Percentiles rank a stretch among this genome's conserved stretches.
These are phyloP conservation scores for Cutaneotrichosporon sp. DNA, from an alignment of 1,284 basidiomycete genomes.

Conservation along the genomic window DNA sequence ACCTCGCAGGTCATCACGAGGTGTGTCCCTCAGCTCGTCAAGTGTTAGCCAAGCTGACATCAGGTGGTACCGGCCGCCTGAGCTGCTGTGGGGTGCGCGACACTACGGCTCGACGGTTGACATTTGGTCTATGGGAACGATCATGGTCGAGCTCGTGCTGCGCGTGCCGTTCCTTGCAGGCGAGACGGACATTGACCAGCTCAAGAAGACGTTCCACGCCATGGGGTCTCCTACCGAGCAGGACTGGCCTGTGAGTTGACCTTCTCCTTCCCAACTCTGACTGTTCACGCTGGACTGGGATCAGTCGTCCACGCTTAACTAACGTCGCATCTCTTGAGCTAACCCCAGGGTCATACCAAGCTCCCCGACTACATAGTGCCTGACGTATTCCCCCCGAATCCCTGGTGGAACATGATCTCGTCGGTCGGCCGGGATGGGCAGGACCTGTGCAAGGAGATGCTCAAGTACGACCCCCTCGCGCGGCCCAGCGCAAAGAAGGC, in stretches of 20 bases:
- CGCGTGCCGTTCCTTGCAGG: slow-evolving; percentile 90
- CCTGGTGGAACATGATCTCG: slow-evolving; percentile 71
- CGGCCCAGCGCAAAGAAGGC: slow-evolving; percentile 75
- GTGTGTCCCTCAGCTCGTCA: slow-evolving; percentile 54
- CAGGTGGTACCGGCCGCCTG: slow-evolving; percentile 98
- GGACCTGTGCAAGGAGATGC: slow-evolving; percentile 75
- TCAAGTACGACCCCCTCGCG: slow-evolving; percentile 82
- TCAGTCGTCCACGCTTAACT: no score
- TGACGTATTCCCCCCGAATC: slow-evolving; percentile 73
- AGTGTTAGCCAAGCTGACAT: slow-evolving; percentile 5
- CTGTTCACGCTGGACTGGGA: no score
- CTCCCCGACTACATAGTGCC: slow-evolving; percentile 86
- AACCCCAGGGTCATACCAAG: slow-evolving; percentile 73
- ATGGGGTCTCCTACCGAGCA: slow-evolving; percentile 93
- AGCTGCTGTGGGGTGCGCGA: slow-evolving; percentile 92
- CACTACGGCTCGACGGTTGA: slow-evolving; percentile 98
- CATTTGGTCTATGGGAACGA: slow-evolving; percentile 99
- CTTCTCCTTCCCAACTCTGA: not conserved
- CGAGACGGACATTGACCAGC: slow-evolving; percentile 93
- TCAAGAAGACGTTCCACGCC: slow-evolving; percentile 91
- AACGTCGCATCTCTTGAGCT: not conserved
- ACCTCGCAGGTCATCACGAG: slow-evolving; percentile 97
- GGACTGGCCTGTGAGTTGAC: slow-evolving; percentile 82
- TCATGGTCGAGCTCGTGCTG: slow-evolving; percentile 87
- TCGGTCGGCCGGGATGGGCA: slow-evolving; percentile 86